These are phyloP conservation scores for Scalesia atractyloides DNA, from an alignment of 129 eudicot genomes.

Conservation along the genomic window DNA sequence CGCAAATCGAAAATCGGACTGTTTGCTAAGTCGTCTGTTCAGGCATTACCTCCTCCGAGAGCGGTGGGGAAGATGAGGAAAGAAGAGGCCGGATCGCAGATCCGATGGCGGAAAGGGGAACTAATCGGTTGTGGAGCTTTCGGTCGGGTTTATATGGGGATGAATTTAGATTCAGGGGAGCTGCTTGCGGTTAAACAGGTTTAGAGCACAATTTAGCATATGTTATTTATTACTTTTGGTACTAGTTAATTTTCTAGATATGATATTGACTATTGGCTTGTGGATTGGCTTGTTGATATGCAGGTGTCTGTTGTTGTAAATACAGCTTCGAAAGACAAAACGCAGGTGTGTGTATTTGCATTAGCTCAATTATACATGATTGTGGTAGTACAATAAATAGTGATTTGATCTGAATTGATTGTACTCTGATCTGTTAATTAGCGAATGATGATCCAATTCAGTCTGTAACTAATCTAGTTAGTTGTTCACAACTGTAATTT, in stretches of 20 bases:
- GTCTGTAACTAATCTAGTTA: neutral
- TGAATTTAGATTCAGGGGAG: conserved; percentile 98
- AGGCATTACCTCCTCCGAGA: conserved; percentile 58
- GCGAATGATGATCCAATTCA: conserved; percentile 9
- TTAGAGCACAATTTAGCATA: neutral
- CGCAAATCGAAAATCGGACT: conserved; percentile 80
- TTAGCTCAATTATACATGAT: neutral
- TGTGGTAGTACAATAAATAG: neutral
- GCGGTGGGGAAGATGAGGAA: conserved; percentile 28
- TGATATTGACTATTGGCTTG: conserved; percentile 10
- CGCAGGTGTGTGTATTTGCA: conserved; percentile 59
- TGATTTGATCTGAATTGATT: neutral
- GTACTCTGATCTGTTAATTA: conserved; percentile 11
- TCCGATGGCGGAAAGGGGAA: conserved; percentile 97
- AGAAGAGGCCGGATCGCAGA: conserved; percentile 54
- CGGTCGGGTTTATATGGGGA: conserved; percentile 98
- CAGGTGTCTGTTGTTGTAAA: conserved; percentile 88
- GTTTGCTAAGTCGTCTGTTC: conserved; percentile 57
- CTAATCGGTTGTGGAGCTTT: conserved; percentile 94
- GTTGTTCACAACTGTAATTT: neutral
- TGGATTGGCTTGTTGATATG: neutral
- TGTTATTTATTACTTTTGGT: neutral
- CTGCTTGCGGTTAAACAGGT: conserved; percentile 94
- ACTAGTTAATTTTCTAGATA: conserved; percentile 15
- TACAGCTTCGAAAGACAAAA: conserved; percentile 74